These are phyloP conservation scores for Trichoderma guizhouense DNA, from an alignment of 2,329 filamentous ascomycete genomes.

Conservation along the genomic window DNA sequence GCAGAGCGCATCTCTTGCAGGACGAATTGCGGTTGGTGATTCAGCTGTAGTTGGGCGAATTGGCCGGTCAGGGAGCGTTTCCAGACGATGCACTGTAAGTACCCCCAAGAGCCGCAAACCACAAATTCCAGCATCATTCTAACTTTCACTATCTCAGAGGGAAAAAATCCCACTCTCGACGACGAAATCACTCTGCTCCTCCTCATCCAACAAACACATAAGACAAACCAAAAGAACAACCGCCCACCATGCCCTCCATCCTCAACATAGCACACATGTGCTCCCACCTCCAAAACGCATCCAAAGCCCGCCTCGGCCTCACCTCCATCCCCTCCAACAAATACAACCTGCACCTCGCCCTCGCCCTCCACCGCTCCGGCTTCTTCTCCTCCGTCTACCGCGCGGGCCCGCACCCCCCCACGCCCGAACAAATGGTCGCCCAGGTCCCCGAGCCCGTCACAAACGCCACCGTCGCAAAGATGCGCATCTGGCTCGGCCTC, in stretches of 20 bases:
- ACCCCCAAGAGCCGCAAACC: not conserved
- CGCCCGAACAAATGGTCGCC: slow-evolving; percentile 43
- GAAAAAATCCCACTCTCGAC: not conserved
- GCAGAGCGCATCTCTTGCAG: not conserved
- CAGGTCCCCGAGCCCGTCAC: slow-evolving; percentile 58
- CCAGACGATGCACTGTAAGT: not conserved
- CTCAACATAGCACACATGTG: slow-evolving; percentile 74
- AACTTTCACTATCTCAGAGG: not conserved
- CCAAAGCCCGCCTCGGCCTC: slow-evolving; percentile 75
- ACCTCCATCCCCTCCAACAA: slow-evolving; percentile 81
- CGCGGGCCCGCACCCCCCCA: slow-evolving; percentile 55
- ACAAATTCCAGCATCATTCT: not conserved
- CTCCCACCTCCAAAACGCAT: slow-evolving; percentile 88
- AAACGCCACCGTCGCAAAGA: slow-evolving; percentile 65
- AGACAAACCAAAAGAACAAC: not conserved
- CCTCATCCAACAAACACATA: not conserved
- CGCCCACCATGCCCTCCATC: slow-evolving; percentile 47
- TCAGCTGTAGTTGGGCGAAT: not conserved
- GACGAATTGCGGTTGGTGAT: not conserved
- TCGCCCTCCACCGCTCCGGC: slow-evolving; percentile 77
- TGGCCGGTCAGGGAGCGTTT: not conserved
- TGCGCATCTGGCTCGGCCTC: slow-evolving; percentile 81
- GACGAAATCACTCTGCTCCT: no score
- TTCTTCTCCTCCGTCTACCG: slow-evolving; percentile 79
- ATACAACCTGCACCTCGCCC: slow-evolving; percentile 70